These are phyloP conservation scores for Oryza officinalis DNA, from an alignment of 176 grass and related monocot genomes.

Conservation along the genomic window DNA sequence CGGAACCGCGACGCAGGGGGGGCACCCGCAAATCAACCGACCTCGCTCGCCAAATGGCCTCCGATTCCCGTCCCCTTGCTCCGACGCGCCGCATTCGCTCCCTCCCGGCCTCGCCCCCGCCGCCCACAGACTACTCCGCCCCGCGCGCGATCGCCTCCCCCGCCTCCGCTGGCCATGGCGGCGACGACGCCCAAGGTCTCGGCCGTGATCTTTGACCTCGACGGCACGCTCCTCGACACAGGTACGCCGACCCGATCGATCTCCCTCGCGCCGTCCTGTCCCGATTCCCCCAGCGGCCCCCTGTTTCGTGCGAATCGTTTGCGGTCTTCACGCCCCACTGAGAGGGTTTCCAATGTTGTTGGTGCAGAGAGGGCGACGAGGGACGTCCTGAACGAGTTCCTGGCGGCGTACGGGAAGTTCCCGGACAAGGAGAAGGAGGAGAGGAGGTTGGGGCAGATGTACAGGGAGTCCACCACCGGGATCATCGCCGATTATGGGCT, in stretches of 20 bases:
- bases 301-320: not conserved
- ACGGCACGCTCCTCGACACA: conserved; percentile 80
- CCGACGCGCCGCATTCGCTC: conserved; percentile 10
- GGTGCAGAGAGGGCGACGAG: conserved; percentile 68
- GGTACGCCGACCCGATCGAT: conserved; percentile 32
- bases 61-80: not conserved
- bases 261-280: not conserved
- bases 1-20: not conserved
- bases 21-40: too few species aligned
- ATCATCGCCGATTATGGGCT: conserved; percentile 79
- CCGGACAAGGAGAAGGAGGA: conserved; percentile 62
- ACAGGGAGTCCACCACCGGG: conserved; percentile 58
- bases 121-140: not conserved
- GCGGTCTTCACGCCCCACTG: not conserved
- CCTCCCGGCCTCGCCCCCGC: not conserved
- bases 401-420: conserved; percentile 63
- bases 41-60: conserved; percentile 21
- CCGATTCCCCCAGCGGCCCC: not conserved
- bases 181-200: conserved; percentile 12
- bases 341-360: not conserved
- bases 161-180: conserved; percentile 47
- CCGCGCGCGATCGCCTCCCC: not conserved
- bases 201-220: conserved; percentile 83
- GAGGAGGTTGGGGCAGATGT: conserved; percentile 75
- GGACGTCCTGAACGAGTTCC: conserved; percentile 65